Conservation (phyloP, 495 filamentous ascomycete genomes). For the Penicillium paradoxum region DNA sequence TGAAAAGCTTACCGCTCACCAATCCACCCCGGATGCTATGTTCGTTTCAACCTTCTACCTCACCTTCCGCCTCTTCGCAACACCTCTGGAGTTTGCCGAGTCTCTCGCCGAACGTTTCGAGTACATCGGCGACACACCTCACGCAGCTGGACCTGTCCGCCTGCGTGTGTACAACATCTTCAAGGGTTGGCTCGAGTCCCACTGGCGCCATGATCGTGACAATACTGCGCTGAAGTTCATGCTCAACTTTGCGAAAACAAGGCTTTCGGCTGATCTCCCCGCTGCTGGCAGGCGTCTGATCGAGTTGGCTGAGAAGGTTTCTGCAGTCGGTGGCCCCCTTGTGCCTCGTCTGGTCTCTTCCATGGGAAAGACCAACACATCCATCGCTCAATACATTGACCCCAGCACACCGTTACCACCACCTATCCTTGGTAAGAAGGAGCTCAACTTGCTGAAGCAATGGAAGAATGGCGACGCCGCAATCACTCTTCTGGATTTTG, state of each 20-base stretch:
- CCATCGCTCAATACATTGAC: constrained; percentile 61
- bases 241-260: constrained; percentile 67
- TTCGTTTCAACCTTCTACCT: constrained; percentile 96
- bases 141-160: constrained; percentile 72
- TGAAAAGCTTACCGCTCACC: constrained; percentile 87
- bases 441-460: constrained; percentile 63
- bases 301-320: constrained; percentile 79
- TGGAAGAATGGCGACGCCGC: constrained; percentile 66
- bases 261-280: constrained; percentile 62
- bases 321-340: constrained; percentile 63
- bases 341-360: constrained; percentile 86
- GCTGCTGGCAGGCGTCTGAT: constrained; percentile 72
- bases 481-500: constrained; percentile 85
- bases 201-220: constrained; percentile 85
- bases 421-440: constrained; percentile 68
- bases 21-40: constrained; percentile 85
- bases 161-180: constrained; percentile 93
- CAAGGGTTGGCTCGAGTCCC: constrained; percentile 94
- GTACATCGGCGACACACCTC: constrained; percentile 73
- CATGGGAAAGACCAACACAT: constrained; percentile 80
- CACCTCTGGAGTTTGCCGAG: constrained; percentile 72
- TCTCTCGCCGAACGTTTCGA: constrained; percentile 85
- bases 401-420: constrained; percentile 66
- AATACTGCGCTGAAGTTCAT: constrained; percentile 69
- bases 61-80: constrained; percentile 92